Percentiles rank a stretch among this genome's conserved stretches.
phyloP scores from a whole-genome alignment of 169 alveolate species.

The Eimeria sp. region DNA sequence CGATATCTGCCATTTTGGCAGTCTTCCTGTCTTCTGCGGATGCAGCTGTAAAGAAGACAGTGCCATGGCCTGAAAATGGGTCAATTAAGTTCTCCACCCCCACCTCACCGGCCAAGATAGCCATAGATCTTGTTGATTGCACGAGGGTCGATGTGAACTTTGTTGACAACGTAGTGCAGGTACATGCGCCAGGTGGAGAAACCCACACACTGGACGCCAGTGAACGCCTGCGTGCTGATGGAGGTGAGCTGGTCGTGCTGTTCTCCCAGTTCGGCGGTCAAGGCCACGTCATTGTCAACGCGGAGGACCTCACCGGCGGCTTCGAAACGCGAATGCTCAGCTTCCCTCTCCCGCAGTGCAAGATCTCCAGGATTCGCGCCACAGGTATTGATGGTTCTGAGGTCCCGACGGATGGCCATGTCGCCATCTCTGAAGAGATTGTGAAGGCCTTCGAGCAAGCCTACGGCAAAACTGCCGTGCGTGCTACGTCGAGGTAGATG shows the following conservation, averaged over 20 bases:
- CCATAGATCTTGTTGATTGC: neutral
- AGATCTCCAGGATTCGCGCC: neutral
- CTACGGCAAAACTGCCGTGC: neutral
- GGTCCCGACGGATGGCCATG: neutral
- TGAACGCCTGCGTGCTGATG: neutral
- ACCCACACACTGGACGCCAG: neutral
- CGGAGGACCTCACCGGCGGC: neutral
- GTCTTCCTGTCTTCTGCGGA: conserved; percentile 11
- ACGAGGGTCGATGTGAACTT: neutral
- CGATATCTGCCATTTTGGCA: conserved; percentile 28
- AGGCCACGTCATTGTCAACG: conserved; percentile 18
- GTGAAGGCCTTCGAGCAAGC: neutral
- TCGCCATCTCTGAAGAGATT: conserved; percentile 14
- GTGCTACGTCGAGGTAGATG: neutral
- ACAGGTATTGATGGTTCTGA: neutral
- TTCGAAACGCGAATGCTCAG: conserved; percentile 9
- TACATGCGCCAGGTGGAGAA: neutral
- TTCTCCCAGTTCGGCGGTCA: neutral
- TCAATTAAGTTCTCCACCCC: conserved; percentile 23
- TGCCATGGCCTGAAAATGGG: conserved; percentile 34
- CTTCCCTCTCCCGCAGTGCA: neutral
- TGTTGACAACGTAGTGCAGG: neutral
- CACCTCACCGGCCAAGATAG: neutral
- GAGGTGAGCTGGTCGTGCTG: conserved; percentile 24
- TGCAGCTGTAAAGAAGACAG: neutral